Percentiles rank a stretch among this genome's conserved stretches.
Evolutionary conservation across 257 asterid species (phyloP).

Genomic region (Penstemon newberryi): DNA sequence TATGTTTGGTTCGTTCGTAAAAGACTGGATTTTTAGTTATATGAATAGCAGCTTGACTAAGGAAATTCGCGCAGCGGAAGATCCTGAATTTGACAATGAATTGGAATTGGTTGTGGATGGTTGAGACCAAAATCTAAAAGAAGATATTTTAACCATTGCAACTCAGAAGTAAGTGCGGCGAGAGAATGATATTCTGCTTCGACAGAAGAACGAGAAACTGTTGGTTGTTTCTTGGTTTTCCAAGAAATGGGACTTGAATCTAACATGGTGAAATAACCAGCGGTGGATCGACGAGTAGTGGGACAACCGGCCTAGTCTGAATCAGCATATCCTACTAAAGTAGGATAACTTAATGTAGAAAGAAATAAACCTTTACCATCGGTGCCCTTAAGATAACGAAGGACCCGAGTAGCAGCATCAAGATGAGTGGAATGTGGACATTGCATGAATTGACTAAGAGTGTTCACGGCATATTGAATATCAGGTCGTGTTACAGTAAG

Average conservation of each 20-base stretch:
- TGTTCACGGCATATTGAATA: too few relatives aligned
- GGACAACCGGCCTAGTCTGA: not conserved
- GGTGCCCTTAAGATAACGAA: too few relatives aligned
- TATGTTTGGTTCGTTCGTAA: slow-evolving; percentile 14
- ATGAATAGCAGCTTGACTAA: not conserved
- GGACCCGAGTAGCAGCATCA: too few relatives aligned
- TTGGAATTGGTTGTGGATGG: not conserved
- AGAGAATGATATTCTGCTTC: not conserved
- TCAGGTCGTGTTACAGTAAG: too few relatives aligned
- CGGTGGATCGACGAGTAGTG: not conserved
- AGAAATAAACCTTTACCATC: too few relatives aligned
- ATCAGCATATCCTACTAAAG: too few relatives aligned
- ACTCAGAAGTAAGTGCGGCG: not conserved
- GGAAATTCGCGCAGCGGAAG: too few relatives aligned
- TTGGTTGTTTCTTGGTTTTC: not conserved
- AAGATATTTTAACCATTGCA: not conserved
- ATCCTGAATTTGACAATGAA: not conserved
- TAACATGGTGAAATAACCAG: not conserved
- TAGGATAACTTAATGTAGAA: too few relatives aligned
- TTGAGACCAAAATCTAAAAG: not conserved
- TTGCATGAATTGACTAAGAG: too few relatives aligned
- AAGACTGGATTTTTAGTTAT: not conserved
- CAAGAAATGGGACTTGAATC: not conserved
- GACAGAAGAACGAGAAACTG: not conserved
- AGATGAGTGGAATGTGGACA: too few relatives aligned